Percentiles rank a stretch among this genome's conserved stretches.
phyloP scores from a whole-genome alignment of 2,329 filamentous ascomycete species.

The Aulographum hederae region DNA sequence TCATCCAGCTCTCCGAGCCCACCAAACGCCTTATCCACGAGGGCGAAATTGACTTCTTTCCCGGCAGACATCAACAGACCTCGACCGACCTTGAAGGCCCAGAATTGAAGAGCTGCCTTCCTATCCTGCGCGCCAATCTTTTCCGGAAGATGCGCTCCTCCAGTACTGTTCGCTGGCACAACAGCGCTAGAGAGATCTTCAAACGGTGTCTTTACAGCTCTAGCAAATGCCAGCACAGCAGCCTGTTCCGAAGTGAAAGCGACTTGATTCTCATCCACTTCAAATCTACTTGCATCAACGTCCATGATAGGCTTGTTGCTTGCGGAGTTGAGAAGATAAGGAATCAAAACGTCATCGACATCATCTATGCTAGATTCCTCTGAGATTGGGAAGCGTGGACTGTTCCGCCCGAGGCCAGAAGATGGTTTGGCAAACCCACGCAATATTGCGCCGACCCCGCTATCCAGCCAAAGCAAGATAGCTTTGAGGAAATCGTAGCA shows the following conservation, averaged over 20 bases:
- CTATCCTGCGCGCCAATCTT: slow-evolving; percentile 23
- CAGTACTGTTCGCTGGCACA: neutral
- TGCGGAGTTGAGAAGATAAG: slow-evolving; percentile 38
- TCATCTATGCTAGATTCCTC: slow-evolving; percentile 22
- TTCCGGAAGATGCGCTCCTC: no score
- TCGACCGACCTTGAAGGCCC: slow-evolving; percentile 40
- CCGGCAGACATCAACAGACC: slow-evolving; percentile 39
- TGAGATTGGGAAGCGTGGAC: slow-evolving; percentile 18
- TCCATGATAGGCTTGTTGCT: slow-evolving; percentile 32
- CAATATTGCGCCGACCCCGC: slow-evolving; percentile 34
- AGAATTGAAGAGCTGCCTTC: slow-evolving; percentile 29
- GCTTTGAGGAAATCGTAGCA: slow-evolving; percentile 48
- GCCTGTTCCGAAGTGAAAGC: slow-evolving; percentile 33
- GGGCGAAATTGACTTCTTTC: slow-evolving; percentile 35
- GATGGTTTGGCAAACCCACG: slow-evolving; percentile 37
- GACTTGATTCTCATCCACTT: slow-evolving; percentile 32
- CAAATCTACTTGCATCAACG: slow-evolving; percentile 39
- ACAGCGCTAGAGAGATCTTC: slow-evolving; percentile 27
- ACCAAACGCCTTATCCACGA: slow-evolving; percentile 42
- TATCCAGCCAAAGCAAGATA: slow-evolving; percentile 43
- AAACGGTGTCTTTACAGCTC: slow-evolving; percentile 33
- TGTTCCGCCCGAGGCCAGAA: slow-evolving; percentile 20
- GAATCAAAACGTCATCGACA: slow-evolving; percentile 38
- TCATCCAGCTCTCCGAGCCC: slow-evolving; percentile 30
- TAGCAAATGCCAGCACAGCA: slow-evolving; percentile 38